These are phyloP conservation scores for Penicillium hesseltinei DNA, from an alignment of 2,329 filamentous ascomycete genomes.

Conservation along the genomic window DNA sequence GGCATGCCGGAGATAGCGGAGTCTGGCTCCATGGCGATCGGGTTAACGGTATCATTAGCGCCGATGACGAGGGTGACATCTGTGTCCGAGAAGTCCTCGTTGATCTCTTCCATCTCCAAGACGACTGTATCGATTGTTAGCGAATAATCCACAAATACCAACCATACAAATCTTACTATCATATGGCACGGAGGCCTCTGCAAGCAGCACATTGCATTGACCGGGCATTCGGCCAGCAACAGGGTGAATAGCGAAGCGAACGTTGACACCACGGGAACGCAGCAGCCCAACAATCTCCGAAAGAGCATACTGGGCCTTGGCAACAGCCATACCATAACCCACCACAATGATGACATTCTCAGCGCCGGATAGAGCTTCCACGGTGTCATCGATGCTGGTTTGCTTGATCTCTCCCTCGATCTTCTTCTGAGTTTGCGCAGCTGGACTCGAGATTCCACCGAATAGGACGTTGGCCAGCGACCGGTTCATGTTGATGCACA, in stretches of 20 bases:
- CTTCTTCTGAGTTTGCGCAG: constrained; percentile 63
- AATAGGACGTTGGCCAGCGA: constrained; percentile 87
- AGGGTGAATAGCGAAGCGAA: constrained; percentile 86
- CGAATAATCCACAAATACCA: not conserved
- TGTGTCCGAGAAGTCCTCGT: constrained; percentile 83
- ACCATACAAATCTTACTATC: constrained; percentile 54
- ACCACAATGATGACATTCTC: constrained; percentile 88
- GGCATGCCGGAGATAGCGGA: constrained; percentile 90
- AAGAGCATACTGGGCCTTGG: constrained; percentile 88
- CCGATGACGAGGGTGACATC: constrained; percentile 87
- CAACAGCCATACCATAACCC: constrained; percentile 91
- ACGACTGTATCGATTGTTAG: constrained; percentile 54
- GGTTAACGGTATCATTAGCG: constrained; percentile 90
- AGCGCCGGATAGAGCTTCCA: constrained; percentile 70
- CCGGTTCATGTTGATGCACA: constrained; percentile 88
- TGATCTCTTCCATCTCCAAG: constrained; percentile 94
- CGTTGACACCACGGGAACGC: constrained; percentile 72
- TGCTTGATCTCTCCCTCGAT: constrained; percentile 77
- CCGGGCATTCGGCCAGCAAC: constrained; percentile 91
- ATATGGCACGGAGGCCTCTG: constrained; percentile 83
- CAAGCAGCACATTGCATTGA: constrained; percentile 86
- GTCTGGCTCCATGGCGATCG: constrained; percentile 78
- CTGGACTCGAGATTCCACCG: constrained; percentile 69
- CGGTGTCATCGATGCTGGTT: constrained; percentile 76
- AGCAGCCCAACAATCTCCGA: constrained; percentile 75